Evolutionary conservation across 345 rosid genomes (phyloP).

Genomic region (Linum tenue): DNA sequence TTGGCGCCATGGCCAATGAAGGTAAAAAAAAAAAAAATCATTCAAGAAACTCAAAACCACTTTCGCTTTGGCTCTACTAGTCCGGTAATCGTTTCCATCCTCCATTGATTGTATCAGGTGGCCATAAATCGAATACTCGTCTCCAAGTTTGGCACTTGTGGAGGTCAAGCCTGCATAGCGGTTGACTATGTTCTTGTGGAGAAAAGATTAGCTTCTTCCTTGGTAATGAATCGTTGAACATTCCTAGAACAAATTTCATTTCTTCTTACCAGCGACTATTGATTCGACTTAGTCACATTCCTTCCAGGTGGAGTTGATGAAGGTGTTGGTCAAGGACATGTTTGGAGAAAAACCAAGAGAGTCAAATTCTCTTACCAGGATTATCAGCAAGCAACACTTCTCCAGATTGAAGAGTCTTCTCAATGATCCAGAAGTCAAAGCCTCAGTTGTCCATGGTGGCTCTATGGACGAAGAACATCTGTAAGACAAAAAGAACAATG

Average conservation of each 20-base stretch:
- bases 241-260: too few relatives aligned
- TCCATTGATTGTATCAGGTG: slow-evolving; percentile 27
- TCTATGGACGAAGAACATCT: slow-evolving; percentile 43
- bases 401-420: slow-evolving; percentile 39
- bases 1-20: slow-evolving; percentile 41
- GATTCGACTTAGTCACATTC: not conserved
- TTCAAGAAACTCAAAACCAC: not conserved
- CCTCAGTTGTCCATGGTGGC: slow-evolving; percentile 48
- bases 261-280: not conserved
- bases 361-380: slow-evolving; percentile 32
- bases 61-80: not conserved
- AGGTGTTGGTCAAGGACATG: slow-evolving; percentile 36
- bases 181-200: slow-evolving; percentile 67
- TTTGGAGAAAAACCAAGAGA: slow-evolving; percentile 47
- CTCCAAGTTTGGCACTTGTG: slow-evolving; percentile 57
- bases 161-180: slow-evolving; percentile 80
- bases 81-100: not conserved
- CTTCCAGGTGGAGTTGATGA: slow-evolving; percentile 33
- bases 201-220: slow-evolving; percentile 16
- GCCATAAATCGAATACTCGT: slow-evolving; percentile 53
- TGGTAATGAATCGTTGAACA: not conserved
- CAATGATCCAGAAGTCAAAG: slow-evolving; percentile 27
- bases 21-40: slow-evolving; percentile 15
- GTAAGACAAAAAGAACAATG: slow-evolving; percentile 19
- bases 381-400: slow-evolving; percentile 49